Evolutionary conservation across 371 early-diverging fungal genomes (phyloP), one percentile per base, ranked within the genome.

Genomic region (Amoeboaphelidium occidentale): DNA sequence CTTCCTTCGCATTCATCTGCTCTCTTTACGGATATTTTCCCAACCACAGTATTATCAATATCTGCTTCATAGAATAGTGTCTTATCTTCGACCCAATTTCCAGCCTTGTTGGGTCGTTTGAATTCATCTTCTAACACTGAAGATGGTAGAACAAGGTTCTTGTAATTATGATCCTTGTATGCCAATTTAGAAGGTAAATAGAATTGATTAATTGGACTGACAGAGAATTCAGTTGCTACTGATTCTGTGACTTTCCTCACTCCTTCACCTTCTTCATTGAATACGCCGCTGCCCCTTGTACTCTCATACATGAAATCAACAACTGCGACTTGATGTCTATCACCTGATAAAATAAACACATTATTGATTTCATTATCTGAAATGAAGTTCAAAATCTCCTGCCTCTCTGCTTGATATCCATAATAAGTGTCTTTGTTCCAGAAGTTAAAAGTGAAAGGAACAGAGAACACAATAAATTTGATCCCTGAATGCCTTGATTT

Each of bases 311-410:
- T 27, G 42, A 63, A 56, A 42, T 53, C 52, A 2, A 59, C 57
- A 0, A 69, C 59, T 1, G 68, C 66, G 50, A 65, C 67, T 46
- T 67, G 68, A 48, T 67, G 68, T 14, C 68, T 55, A 58, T 67
- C 68, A 24, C 68, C 68, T n/a, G 68, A 64, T 14, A 67, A 53
- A 42, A 59, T 61, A 42, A 56, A 53, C 41, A 68, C 45, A 39
- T 67, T 68, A 14, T 59, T 59, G 1, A 68, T 52, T 21, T 58
- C 26, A 25, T 48, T 43, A n/a, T n/a, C n/a, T n/a, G n/a, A n/a
- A 1, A 64, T 59, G 26, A 55, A 24, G 12, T 47, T 49, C 20
- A 67, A 51, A 27, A 67, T 58, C 46, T 62, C 63, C 1, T 50
- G 46, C 23, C 69, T 56, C 51, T 67, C 68, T 17, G 54, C 56